A percentile compares a stretch with the other conserved stretches of the same genome.
phyloP scores from a whole-genome alignment of 495 filamentous ascomycete species.

The Aspergillus coremiiformis region DNA sequence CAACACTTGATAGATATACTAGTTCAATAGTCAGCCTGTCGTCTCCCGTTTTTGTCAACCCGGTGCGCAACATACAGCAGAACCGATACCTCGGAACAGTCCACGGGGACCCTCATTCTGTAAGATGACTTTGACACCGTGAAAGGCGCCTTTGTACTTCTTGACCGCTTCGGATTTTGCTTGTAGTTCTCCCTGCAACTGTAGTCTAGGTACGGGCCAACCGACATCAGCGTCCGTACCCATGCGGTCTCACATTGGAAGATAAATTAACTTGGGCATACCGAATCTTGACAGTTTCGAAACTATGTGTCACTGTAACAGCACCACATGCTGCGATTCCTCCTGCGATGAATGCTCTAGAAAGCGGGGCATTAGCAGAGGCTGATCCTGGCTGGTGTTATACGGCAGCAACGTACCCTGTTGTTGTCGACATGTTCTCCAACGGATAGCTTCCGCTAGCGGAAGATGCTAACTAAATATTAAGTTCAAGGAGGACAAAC shows the following conservation, averaged over 20 bases:
- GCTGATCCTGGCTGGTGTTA: not conserved
- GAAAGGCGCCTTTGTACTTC: slow-evolving; percentile 86
- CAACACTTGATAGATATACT: slow-evolving; percentile 95
- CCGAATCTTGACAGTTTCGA: slow-evolving; percentile 99
- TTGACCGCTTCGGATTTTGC: slow-evolving; percentile 72
- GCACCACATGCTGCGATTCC: slow-evolving; percentile 95
- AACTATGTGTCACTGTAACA: slow-evolving; percentile 95
- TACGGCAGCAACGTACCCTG: slow-evolving; percentile 31
- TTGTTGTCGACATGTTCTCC: slow-evolving; percentile 44
- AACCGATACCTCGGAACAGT: slow-evolving; percentile 82
- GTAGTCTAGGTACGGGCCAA: slow-evolving; percentile 55
- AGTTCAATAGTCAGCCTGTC: slow-evolving; percentile 4
- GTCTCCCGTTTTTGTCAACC: not conserved
- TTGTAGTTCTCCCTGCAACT: slow-evolving; percentile 94
- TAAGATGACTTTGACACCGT: slow-evolving; percentile 84
- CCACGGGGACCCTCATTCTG: slow-evolving; percentile 84
- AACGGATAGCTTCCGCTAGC: slow-evolving; percentile 10
- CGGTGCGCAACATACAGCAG: slow-evolving; percentile 51
- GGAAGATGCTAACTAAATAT: slow-evolving; percentile 1
- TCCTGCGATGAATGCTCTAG: slow-evolving; percentile 78
- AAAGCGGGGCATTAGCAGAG: slow-evolving; percentile 9
- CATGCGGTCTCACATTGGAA: not conserved
- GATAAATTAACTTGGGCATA: slow-evolving; percentile 27
- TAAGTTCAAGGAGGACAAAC: not conserved
- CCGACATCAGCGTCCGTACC: not conserved